A percentile compares a stretch with the other conserved stretches of the same genome.
Conservation (phyloP, 495 filamentous ascomycete species). For the Penicillium coprophilum region DNA sequence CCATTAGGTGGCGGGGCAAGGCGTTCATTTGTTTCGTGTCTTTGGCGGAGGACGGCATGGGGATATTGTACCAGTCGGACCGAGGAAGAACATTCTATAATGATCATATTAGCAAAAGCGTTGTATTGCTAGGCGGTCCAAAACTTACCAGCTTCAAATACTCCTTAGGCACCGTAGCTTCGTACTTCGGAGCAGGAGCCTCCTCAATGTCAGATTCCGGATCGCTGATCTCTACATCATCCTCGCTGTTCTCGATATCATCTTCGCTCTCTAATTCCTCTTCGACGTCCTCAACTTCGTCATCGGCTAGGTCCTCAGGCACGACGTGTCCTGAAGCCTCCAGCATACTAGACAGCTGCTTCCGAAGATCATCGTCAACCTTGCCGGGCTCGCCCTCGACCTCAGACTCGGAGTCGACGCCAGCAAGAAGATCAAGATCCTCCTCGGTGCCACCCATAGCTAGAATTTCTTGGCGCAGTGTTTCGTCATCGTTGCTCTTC, state of each 20-base stretch:
- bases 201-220: constrained; percentile 24
- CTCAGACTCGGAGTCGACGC: constrained; percentile 62
- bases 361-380: constrained; percentile 40
- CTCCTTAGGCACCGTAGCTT: constrained; percentile 26
- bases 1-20: constrained; percentile 57
- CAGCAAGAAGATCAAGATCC: constrained; percentile 65
- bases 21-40: constrained; percentile 46
- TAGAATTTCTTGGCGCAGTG: constrained; percentile 67
- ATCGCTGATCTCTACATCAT: constrained; percentile 40
- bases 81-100: constrained; percentile 68
- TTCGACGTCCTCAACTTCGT: constrained; percentile 48
- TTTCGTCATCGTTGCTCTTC: constrained; percentile 31
- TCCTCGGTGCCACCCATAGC: constrained; percentile 77
- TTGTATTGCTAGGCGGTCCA: not conserved
- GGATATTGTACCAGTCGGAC: constrained; percentile 79
- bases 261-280: constrained; percentile 32
- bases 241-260: constrained; percentile 40
- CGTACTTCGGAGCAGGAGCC: constrained; percentile 25
- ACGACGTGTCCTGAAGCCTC: constrained; percentile 46
- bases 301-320: constrained; percentile 43
- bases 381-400: constrained; percentile 41
- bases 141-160: constrained; percentile 44
- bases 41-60: constrained; percentile 57
- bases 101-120: constrained; percentile 22
- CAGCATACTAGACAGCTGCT: constrained; percentile 45